Evolutionary conservation across 768 basidiomycete genomes (phyloP), one percentile per base, ranked within the genome.

Genomic region (Russula earlei): DNA sequence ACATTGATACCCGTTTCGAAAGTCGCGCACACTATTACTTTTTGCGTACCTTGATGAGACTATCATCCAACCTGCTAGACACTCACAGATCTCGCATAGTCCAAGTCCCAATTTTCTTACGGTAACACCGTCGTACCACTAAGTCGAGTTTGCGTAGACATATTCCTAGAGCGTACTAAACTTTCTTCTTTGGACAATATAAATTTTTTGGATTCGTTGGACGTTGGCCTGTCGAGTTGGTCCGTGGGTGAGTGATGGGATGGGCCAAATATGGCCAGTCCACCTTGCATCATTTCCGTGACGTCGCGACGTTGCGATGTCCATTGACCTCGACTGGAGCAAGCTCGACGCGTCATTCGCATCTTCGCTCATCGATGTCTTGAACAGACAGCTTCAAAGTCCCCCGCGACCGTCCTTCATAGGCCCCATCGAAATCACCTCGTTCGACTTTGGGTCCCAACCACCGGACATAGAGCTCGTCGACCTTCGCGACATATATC

Each of bases 281-380:
- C n/a, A n/a, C 36, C 14, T n/a, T n/a, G 24, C 24, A 25, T 24
- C 27, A 20, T 11, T 14, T 9, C 15, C 34, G n/a, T n/a, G n/a
- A n/a, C n/a, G n/a, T n/a, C n/a, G n/a, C 10, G 34, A 11, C 1
- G 22, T 12, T 20, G 25, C 25, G 25, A 96, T 96, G 94, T 95
- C 93, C 17, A 82, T 99, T 71, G 95, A 98, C 74, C 74, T 99
- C 52, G 90, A 95, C 74, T 99, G 95, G 94, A 71, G 74, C 62
- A 82, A 84, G 62, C 81, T 98, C 59, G 84, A 91, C 70, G 68
- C 77, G 20, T 77, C 83, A 1, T 78, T 96, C 11, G 78, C 91
- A 8, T 73, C 74, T 17, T 77, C 76, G 29, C 77, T 94, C 55
- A 78, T 93, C 55, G 76, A 80, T 37, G 66, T 85, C 45, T 83